These are phyloP conservation scores for Eucalyptus polyanthemos DNA, from an alignment of 345 rosid genomes.

Conservation along the genomic window DNA sequence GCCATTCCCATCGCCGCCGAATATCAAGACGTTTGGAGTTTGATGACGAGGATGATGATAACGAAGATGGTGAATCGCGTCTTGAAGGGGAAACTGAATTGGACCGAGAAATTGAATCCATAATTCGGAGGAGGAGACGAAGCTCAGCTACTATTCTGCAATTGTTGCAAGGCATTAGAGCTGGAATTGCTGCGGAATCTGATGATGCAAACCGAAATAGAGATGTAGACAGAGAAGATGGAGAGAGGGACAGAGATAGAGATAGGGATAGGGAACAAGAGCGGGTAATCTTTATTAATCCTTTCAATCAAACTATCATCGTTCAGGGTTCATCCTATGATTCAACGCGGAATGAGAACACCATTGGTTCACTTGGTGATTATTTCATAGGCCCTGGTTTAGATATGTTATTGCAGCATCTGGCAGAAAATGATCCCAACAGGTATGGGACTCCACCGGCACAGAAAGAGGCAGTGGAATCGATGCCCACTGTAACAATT, in stretches of 20 bases:
- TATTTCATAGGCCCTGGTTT: conserved; percentile 80
- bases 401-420: conserved; percentile 62
- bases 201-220: neutral
- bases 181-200: conserved; percentile 53
- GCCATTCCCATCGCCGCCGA: conserved; percentile 38
- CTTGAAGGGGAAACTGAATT: conserved; percentile 44
- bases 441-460: conserved; percentile 86
- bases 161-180: conserved; percentile 70
- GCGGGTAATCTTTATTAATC: conserved; percentile 43
- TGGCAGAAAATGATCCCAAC: conserved; percentile 67
- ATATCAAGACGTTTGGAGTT: conserved; percentile 42
- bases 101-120: conserved; percentile 59
- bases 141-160: conserved; percentile 64
- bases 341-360: conserved; percentile 24
- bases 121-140: conserved; percentile 49
- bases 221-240: conserved; percentile 4
- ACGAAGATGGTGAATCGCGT: conserved; percentile 15
- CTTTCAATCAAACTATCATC: conserved; percentile 42
- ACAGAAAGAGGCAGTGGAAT: conserved; percentile 58
- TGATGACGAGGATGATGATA: conserved; percentile 36
- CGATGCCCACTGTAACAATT: conserved; percentile 33
- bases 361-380: conserved; percentile 52
- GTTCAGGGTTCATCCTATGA: conserved; percentile 43
- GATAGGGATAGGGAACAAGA: conserved; percentile 30
- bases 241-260: conserved; percentile 19